A percentile compares a stretch with the other conserved stretches of the same genome.
These are phyloP conservation scores for Penicillium sp. DNA, from an alignment of 2,329 filamentous ascomycete species.

Conservation along the genomic window DNA sequence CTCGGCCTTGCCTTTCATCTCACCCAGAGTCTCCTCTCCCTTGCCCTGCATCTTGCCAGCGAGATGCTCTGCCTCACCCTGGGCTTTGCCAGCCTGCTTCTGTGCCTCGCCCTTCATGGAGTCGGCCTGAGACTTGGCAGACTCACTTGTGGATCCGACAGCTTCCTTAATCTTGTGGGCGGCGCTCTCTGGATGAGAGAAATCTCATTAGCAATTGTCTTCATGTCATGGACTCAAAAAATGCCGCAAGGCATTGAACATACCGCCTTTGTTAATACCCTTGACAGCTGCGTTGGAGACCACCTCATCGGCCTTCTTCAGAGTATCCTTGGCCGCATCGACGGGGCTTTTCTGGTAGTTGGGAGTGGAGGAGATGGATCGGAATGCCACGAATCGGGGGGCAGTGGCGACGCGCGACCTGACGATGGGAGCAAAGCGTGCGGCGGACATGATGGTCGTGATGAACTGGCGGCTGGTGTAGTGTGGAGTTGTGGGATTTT, in stretches of 20 bases:
- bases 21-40: slow-evolving; percentile 24
- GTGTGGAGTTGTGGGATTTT: slow-evolving; percentile 1
- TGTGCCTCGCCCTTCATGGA: slow-evolving; percentile 9
- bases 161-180: slow-evolving; percentile 46
- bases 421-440: slow-evolving; percentile 31
- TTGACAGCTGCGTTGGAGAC: slow-evolving; percentile 57
- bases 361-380: slow-evolving; percentile 53
- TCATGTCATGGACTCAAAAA: neutral
- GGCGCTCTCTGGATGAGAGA: slow-evolving; percentile 47
- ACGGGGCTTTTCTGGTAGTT: slow-evolving; percentile 51
- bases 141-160: slow-evolving; percentile 41
- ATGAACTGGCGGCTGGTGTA: neutral
- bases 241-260: slow-evolving; percentile 23
- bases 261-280: slow-evolving; percentile 63
- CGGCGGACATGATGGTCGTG: slow-evolving; percentile 24
- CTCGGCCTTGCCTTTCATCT: slow-evolving; percentile 27
- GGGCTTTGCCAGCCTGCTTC: slow-evolving; percentile 1
- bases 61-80: slow-evolving; percentile 3
- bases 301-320: slow-evolving; percentile 57
- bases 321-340: slow-evolving; percentile 57
- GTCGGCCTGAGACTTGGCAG: slow-evolving; percentile 48
- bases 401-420: slow-evolving; percentile 17
- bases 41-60: slow-evolving; percentile 6
- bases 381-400: slow-evolving; percentile 18
- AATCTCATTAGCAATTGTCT: slow-evolving; percentile 1